Percentiles rank a stretch among this genome's conserved stretches.
Conservation (phyloP, 108 stramenopile species). For the Nitzschia palea region DNA sequence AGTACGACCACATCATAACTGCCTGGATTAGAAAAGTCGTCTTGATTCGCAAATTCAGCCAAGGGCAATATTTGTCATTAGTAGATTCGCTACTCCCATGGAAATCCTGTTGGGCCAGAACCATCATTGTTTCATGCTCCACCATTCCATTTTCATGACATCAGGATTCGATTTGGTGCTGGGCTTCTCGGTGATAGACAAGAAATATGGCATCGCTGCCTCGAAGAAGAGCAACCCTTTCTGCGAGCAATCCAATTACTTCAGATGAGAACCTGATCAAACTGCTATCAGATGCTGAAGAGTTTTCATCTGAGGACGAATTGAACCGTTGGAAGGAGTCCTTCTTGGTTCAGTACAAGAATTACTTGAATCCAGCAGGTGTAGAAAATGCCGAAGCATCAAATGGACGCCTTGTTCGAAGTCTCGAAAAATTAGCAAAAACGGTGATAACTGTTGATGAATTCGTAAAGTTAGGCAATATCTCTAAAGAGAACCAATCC, state of each 20-base stretch:
- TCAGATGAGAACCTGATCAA: slow-evolving; percentile 5
- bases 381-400: slow-evolving; percentile 19
- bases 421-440: slow-evolving; percentile 4
- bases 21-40: too few relatives aligned
- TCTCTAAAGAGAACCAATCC: slow-evolving; percentile 5
- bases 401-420: slow-evolving; percentile 1
- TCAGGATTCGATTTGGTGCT: too few relatives aligned
- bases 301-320: slow-evolving; percentile 2
- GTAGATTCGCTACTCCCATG: too few relatives aligned
- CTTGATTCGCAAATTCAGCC: too few relatives aligned
- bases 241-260: slow-evolving; percentile 11
- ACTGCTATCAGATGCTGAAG: slow-evolving; percentile 11
- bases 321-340: slow-evolving; percentile 16
- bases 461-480: slow-evolving; percentile 8
- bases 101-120: too few relatives aligned
- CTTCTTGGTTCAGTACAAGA: slow-evolving; percentile 11
- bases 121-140: too few relatives aligned
- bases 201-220: not conserved
- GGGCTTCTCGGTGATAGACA: too few relatives aligned
- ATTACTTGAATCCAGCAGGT: slow-evolving; percentile 10
- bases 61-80: too few relatives aligned
- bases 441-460: slow-evolving; percentile 13
- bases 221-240: not conserved
- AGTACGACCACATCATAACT: too few relatives aligned
- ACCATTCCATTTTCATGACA: too few relatives aligned